A percentile compares a stretch with the other conserved stretches of the same genome.
These are phyloP conservation scores for Raddia guianensis DNA, from an alignment of 176 grass and related monocot genomes.

Conservation along the genomic window DNA sequence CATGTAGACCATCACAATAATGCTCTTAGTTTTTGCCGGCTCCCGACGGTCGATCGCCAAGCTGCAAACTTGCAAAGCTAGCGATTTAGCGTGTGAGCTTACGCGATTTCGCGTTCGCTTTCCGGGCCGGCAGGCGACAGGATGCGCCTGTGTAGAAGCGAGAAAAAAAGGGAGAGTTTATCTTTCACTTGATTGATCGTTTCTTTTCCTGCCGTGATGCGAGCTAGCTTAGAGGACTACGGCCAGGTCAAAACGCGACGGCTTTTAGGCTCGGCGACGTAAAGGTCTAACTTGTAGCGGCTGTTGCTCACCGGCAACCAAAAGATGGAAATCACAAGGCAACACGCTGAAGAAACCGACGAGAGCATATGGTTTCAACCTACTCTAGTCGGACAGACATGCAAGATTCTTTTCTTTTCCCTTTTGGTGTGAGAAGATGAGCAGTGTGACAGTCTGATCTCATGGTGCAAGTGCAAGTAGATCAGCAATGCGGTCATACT, in stretches of 20 bases:
- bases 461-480: too few relatives aligned
- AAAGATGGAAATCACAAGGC: neutral
- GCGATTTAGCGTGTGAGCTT: neutral
- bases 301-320: slow-evolving; percentile 15
- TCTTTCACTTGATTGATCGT: neutral
- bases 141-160: neutral
- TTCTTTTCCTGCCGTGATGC: slow-evolving; percentile 5
- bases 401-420: neutral
- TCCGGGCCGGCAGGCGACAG: slow-evolving; percentile 13
- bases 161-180: neutral
- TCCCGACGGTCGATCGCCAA: neutral
- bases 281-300: slow-evolving; percentile 21
- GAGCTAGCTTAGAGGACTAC: neutral
- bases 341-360: slow-evolving; percentile 33
- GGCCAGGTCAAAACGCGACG: slow-evolving; percentile 24
- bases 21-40: neutral
- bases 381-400: neutral
- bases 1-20: too few relatives aligned
- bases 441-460: neutral
- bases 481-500: too few relatives aligned
- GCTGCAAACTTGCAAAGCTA: neutral
- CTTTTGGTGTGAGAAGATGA: neutral
- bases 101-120: slow-evolving; percentile 36
- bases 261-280: slow-evolving; percentile 13
- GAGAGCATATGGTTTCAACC: neutral